These are phyloP conservation scores for Aspergillus sojae DNA, from an alignment of 2,329 filamentous ascomycete genomes.

Conservation along the genomic window DNA sequence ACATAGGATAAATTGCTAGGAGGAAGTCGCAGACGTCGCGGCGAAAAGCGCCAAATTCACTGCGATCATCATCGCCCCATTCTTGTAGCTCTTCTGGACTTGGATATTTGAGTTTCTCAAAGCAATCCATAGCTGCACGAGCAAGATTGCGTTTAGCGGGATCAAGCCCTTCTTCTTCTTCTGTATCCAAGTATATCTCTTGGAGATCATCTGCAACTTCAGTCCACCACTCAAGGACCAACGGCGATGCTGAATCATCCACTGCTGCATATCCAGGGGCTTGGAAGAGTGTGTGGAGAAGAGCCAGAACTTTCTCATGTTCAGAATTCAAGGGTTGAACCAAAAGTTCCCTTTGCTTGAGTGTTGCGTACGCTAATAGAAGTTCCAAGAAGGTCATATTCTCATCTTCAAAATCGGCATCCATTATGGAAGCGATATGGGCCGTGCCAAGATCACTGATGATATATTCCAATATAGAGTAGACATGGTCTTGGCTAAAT, in stretches of 20 bases:
- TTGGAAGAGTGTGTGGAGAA: slow-evolving; percentile 44
- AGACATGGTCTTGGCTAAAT: slow-evolving; percentile 29
- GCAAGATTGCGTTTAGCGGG: slow-evolving; percentile 43
- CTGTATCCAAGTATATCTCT: slow-evolving; percentile 32
- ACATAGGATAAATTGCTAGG: slow-evolving; percentile 45
- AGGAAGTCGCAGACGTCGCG: slow-evolving; percentile 51
- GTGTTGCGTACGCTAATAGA: slow-evolving; percentile 39
- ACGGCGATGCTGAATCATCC: slow-evolving; percentile 41
- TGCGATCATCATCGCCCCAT: slow-evolving; percentile 48
- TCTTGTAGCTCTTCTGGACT: slow-evolving; percentile 33
- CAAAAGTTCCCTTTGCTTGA: slow-evolving; percentile 35
- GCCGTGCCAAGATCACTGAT: slow-evolving; percentile 36
- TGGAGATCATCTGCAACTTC: slow-evolving; percentile 43
- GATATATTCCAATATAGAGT: slow-evolving; percentile 36
- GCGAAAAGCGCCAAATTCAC: slow-evolving; percentile 47
- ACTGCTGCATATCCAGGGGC: slow-evolving; percentile 44
- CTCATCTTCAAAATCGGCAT: slow-evolving; percentile 41
- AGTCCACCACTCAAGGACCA: slow-evolving; percentile 47
- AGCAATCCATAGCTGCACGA: slow-evolving; percentile 44
- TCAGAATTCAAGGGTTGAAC: slow-evolving; percentile 32
- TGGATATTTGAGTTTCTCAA: slow-evolving; percentile 46
- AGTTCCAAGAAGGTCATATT: slow-evolving; percentile 45
- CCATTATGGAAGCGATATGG: slow-evolving; percentile 35
- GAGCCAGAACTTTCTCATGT: slow-evolving; percentile 36
- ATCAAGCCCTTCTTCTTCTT: slow-evolving; percentile 30